Base-by-base conservation (phyloP, 805 yeast species). In the Torulaspora franciscae region DNA sequence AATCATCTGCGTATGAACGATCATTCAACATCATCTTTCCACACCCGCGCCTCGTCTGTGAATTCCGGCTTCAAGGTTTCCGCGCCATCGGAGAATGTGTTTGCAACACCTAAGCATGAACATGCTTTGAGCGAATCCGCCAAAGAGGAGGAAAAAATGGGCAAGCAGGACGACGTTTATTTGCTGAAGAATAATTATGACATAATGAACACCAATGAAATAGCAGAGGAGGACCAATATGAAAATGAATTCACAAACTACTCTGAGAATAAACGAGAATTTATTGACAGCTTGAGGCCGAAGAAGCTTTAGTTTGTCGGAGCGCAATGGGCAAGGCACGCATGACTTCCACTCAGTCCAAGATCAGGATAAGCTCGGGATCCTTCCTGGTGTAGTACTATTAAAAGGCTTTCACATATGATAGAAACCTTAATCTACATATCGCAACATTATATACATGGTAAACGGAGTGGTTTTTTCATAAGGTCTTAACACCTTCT, bases 191-290 rank as follows among this genome's bases (percentile, higher is more conserved):
- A 65, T 43, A 66, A 64, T 48, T 65, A 66, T 46, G 59, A 66
- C 30, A 47, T 57, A 9, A 50, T 47, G 6, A 62, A 63, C 33
- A 50, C 59, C 1, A 45, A 56, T 36, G 69, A 67, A 40, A 68
- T 69, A 11, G 61, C 62, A n/a, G 73, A 70, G 44, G 74, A 70
- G 45, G 74, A 70, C 49, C 73, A 69, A 46, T 70, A 70, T 45
- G 73, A 69, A 51, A 70, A 72, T 46, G 74, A 71, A 39, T 72
- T 70, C 41, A 71, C 78, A 1, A 73, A 72, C 49, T 73, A 74
- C 49, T 57, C 67, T 6, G 65, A 64, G 42, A 74, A 67, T 49
- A 73, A 70, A 50, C 64, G 68, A 51, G 68, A 68, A 22, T 74
- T 63, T 54, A 62, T 68, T 37, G 61, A 70, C 43, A 62, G 71